These are phyloP conservation scores for Sanguinoderma infundibulare DNA, from an alignment of 1,284 basidiomycete genomes.

Conservation along the genomic window DNA sequence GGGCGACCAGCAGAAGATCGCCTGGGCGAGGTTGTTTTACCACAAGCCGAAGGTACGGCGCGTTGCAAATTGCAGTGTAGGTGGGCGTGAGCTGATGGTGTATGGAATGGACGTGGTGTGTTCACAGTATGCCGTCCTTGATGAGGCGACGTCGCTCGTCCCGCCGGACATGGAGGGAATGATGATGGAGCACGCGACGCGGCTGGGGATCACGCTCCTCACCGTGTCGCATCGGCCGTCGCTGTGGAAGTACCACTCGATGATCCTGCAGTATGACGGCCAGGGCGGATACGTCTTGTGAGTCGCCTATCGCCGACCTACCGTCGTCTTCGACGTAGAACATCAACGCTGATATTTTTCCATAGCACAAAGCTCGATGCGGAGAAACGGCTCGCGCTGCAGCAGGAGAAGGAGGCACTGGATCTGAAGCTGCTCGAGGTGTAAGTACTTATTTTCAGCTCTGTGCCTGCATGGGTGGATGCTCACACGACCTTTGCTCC, in stretches of 20 bases:
- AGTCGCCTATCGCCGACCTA: conserved; percentile 37
- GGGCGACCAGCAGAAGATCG: conserved; percentile 90
- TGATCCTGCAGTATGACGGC: conserved; percentile 90
- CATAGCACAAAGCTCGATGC: conserved; percentile 87
- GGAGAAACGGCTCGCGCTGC: conserved; percentile 88
- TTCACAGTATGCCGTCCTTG: conserved; percentile 89
- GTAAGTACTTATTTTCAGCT: conserved; percentile 45
- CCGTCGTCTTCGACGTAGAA: background rate
- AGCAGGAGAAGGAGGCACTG: conserved; percentile 91
- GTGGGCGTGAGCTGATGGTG: background rate
- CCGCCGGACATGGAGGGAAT: conserved; percentile 91
- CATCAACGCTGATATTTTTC: background rate
- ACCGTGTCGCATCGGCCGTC: conserved; percentile 93
- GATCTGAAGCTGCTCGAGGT: conserved; percentile 84
- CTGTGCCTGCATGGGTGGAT: background rate
- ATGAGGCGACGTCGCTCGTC: conserved; percentile 95
- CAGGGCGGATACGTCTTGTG: conserved; percentile 87
- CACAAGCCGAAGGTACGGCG: conserved; percentile 92
- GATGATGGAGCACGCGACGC: conserved; percentile 96
- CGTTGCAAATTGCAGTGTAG: conserved; percentile 9
- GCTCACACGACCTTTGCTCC: conserved; percentile 5
- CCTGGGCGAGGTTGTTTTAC: conserved; percentile 97
- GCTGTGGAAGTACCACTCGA: conserved; percentile 94
- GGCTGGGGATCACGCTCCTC: conserved; percentile 86
- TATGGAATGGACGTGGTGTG: background rate